Evolutionary conservation across 1,139 yeast species (phyloP).

Genomic region (Sugiyamaella castrensis): DNA sequence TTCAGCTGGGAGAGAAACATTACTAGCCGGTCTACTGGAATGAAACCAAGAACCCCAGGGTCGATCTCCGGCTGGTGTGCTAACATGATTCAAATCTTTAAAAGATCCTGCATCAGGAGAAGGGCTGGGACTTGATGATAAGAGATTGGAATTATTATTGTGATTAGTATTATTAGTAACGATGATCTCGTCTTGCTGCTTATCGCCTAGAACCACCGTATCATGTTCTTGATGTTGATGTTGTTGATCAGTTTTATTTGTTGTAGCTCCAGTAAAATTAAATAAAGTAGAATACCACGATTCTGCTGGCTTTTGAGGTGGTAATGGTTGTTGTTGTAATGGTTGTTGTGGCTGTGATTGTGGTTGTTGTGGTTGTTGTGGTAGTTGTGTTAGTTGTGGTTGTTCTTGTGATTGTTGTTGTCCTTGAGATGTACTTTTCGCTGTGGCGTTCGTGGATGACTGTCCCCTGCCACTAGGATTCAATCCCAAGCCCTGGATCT

Average conservation of each 20-base stretch:
- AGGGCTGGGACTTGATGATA: conserved; percentile 7
- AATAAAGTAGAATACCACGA: conserved; percentile 12
- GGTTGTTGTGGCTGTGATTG: no score
- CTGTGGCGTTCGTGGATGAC: no score
- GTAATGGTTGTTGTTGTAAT: not conserved
- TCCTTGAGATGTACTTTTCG: no score
- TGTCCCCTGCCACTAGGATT: no score
- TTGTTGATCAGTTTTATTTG: not conserved
- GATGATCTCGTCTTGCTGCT: not conserved
- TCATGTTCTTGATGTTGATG: not conserved
- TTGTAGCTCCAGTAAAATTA: conserved; percentile 4
- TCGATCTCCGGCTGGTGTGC: conserved; percentile 16
- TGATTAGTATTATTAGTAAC: not conserved
- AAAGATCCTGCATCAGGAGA: conserved; percentile 6
- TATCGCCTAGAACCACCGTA: not conserved
- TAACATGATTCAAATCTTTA: conserved; percentile 9
- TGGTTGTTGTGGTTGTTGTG: not conserved
- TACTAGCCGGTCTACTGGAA: conserved; percentile 1
- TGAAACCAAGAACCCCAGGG: conserved; percentile 39
- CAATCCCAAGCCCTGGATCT: no score
- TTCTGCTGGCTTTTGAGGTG: not conserved
- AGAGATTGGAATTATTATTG: no score
- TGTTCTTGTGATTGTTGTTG: not conserved
- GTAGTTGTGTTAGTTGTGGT: not conserved
- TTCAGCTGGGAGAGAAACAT: conserved; percentile 3